A percentile compares a stretch with the other conserved stretches of the same genome.
Conservation (phyloP, 2,329 filamentous ascomycete genomes). For the Boeremia lycopersici region DNA sequence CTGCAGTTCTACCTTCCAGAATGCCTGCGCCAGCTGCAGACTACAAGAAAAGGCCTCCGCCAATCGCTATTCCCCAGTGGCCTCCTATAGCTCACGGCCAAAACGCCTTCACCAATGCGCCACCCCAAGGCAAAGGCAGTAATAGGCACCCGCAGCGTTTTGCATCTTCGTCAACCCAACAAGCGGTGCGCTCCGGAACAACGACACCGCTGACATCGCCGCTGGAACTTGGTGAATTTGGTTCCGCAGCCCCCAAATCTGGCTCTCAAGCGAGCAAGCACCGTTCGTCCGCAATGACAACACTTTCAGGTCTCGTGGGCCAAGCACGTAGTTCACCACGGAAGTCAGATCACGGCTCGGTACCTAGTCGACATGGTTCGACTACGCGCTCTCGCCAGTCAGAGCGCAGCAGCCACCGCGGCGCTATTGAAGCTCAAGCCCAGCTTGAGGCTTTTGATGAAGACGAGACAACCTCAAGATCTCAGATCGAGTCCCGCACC, state of each 20-base stretch:
- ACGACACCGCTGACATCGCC: constrained; percentile 22
- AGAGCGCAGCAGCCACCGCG: constrained; percentile 27
- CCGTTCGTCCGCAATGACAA: constrained; percentile 25
- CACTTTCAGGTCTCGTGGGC: constrained; percentile 35
- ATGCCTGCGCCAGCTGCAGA: constrained; percentile 26
- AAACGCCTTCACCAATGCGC: constrained; percentile 25
- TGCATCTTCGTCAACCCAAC: constrained; percentile 13
- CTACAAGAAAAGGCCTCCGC: constrained; percentile 36
- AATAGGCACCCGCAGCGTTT: constrained; percentile 19
- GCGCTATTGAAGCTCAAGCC: constrained; percentile 19
- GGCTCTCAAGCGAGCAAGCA: constrained; percentile 23
- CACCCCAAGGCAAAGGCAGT: constrained; percentile 7
- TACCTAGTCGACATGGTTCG: constrained; percentile 23
- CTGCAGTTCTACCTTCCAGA: neutral
- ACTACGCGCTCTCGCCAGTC: constrained; percentile 34
- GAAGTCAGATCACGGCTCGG: constrained; percentile 26
- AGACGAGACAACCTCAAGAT: constrained; percentile 46
- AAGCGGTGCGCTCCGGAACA: constrained; percentile 6
- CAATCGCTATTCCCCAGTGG: constrained; percentile 27
- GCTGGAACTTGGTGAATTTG: constrained; percentile 13
- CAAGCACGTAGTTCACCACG: constrained; percentile 28
- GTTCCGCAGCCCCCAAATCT: constrained; percentile 15
- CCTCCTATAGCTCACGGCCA: constrained; percentile 17
- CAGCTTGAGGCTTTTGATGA: constrained; percentile 29
- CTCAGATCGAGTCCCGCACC: constrained; percentile 47